Evolutionary conservation across 805 yeast species (phyloP).

Genomic region (Candida easanensis): DNA sequence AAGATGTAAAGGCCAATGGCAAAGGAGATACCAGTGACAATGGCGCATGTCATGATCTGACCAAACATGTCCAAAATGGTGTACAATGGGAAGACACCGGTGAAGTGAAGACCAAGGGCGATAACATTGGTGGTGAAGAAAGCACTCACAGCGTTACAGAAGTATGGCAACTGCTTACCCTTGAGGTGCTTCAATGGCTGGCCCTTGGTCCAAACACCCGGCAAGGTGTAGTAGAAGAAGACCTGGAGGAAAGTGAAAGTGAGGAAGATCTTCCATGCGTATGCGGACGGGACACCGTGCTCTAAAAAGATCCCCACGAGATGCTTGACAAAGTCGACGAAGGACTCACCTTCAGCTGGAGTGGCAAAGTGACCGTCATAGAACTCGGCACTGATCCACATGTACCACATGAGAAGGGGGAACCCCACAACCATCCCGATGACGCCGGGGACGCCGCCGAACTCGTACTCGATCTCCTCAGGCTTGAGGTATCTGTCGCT

Average conservation of each 20-base stretch:
- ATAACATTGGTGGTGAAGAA: constrained; percentile 67
- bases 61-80: constrained; percentile 81
- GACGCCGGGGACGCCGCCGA: constrained; percentile 92
- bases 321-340: constrained; percentile 41
- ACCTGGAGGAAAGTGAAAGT: constrained; percentile 69
- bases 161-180: constrained; percentile 82
- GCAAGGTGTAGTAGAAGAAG: constrained; percentile 74
- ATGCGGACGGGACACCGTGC: constrained; percentile 55
- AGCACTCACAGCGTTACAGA: constrained; percentile 87
- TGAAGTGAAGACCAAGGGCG: constrained; percentile 61
- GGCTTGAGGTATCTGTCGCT: constrained; percentile 38
- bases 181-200: constrained; percentile 84
- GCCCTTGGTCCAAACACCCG: constrained; percentile 94
- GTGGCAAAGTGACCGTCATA: constrained; percentile 71
- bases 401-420: constrained; percentile 91
- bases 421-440: constrained; percentile 89
- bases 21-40: constrained; percentile 68
- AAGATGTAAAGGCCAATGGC: constrained; percentile 68
- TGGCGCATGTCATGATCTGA: constrained; percentile 89
- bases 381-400: constrained; percentile 89
- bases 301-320: constrained; percentile 44
- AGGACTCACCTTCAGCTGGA: constrained; percentile 55
- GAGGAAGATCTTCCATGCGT: constrained; percentile 70
- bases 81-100: constrained; percentile 72
- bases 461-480: constrained; percentile 74